Base-by-base conservation (phyloP, 257 asterid species). In the Nicotiana noctiflora region DNA sequence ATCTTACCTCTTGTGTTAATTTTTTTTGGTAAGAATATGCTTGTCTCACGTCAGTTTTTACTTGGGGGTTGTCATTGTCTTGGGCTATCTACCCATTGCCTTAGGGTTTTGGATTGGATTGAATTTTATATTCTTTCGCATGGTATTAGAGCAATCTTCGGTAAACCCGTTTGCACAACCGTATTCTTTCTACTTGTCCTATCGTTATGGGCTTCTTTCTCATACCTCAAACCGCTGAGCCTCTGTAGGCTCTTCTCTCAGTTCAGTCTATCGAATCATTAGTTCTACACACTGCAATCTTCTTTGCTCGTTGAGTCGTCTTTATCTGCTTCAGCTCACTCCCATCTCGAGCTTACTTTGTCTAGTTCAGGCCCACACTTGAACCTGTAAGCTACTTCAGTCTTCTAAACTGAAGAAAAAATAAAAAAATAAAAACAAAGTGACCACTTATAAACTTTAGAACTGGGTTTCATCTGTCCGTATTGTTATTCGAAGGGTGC, bases 171-270 rank as follows among this genome's bases (percentile, higher is more conserved):
- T 44, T 70, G 77, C 57, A 19, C 77, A 72, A 21, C 8, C 60
- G 46, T 44, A 44, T 44, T 72, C 59, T 70, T 57, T 12, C 21
- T 72, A 21, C 37, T 72, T 46, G 3, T 72, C 46, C 77, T 29
- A 46, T 23, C 5, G 21, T 12, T 40, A 18, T 46, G 59, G 59
- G 77, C 37, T 72, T 72, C 37, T 19, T 31, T 19, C n/a, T 40
- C 34, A 0, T 32, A 68, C 44, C 77, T 68, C 32, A 19, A 68
- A 56, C 77, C 34, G 44, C 77, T 40, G 57, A 37, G 76, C 57
- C 44, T 19, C 56, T 68, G 32, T 40, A 19, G 56, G 77, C 77
- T 68, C 77, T 67, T n/a, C 59, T 72, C 77, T 72, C 59, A 13
- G 46, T 44, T 46, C 60, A 72, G 37, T 44, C 37, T 34, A 31